Evolutionary conservation across 2,329 filamentous ascomycete genomes (phyloP), one percentile per base, ranked within the genome.

Genomic region (Colletotrichum musae): DNA sequence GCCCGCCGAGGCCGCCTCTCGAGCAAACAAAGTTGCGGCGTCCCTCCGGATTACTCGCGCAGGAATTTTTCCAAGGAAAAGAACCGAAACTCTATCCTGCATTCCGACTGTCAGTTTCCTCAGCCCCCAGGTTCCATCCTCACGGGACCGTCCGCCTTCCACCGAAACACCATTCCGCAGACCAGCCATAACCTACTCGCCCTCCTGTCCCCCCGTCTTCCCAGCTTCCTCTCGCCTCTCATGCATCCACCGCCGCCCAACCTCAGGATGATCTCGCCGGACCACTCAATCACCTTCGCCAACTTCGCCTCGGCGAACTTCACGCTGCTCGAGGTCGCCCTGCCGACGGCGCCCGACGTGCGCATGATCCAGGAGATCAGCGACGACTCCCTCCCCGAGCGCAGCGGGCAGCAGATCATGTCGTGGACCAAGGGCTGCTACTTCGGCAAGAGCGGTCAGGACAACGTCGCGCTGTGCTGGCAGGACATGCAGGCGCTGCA

Each of bases 401-500:
- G 2, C 18, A 9, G 12, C 2, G 66, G 43, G 9, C 1, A 66
- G 51, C 21, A 41, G 6, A 0, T 61, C 2, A 69, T 69, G 66
- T 60, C 56, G 10, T 69, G 66, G 66, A 61, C 51, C 3, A 69
- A 69, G 21, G 66, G 66, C 1, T 69, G 66, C 26, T 69, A 69
- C 6, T 69, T 69, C 12, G 66, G 62, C 24, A 61, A 66, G 62
- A 69, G 66, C 50, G 62, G 66, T 0, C 16, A 21, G 6, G 66
- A 69, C 36, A 21, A 69, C 12, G 62, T 66, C 0, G 43, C 45
- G 26, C 62, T 69, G 1, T 69, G 66, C 13, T 69, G 66, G 66
- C 62, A 66, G 47, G 66, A 69, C 32, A 66, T 66, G 66, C 56
- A 66, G 18, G 66, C 62, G 18, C 13, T 69, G 3, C 62, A 66